These are phyloP conservation scores for Suillus subaureus DNA, from an alignment of 768 basidiomycete genomes.

Conservation along the genomic window DNA sequence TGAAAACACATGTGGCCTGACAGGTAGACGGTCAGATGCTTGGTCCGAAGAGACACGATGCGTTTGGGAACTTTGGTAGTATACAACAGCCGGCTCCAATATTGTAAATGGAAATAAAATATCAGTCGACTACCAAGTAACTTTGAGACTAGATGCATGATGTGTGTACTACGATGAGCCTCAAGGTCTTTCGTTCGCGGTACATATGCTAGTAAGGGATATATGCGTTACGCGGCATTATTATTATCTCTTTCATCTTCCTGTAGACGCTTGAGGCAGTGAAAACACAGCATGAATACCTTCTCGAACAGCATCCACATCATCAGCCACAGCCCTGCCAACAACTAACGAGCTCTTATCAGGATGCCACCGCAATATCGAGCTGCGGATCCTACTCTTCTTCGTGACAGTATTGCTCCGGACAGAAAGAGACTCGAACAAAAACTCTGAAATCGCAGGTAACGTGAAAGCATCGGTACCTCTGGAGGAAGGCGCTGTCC, in stretches of 20 bases:
- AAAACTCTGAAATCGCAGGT: conserved; percentile 48
- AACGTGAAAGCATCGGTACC: conserved; percentile 38
- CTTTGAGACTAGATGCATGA: no score
- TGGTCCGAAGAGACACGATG: no score
- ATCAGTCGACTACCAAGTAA: no score
- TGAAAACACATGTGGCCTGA: no score
- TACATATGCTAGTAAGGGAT: background rate
- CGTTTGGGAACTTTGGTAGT: no score
- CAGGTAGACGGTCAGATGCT: no score
- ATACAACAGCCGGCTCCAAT: no score
- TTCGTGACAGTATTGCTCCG: conserved; percentile 42
- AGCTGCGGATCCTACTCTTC: conserved; percentile 58
- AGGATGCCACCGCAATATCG: conserved; percentile 69
- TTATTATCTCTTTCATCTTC: conserved; percentile 29
- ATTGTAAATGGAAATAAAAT: no score
- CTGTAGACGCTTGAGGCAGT: conserved; percentile 35
- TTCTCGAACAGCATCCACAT: conserved; percentile 44
- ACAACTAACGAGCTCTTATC: conserved; percentile 57
- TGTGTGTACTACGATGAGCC: background rate
- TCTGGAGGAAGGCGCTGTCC: conserved; percentile 15
- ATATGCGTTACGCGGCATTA: background rate
- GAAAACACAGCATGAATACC: conserved; percentile 50
- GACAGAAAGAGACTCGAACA: conserved; percentile 48
- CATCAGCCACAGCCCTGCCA: conserved; percentile 44
- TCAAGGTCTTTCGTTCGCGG: background rate